Base-by-base conservation (phyloP, 2,329 filamentous ascomycete species). In the Exophiala phaeomuriformis region DNA sequence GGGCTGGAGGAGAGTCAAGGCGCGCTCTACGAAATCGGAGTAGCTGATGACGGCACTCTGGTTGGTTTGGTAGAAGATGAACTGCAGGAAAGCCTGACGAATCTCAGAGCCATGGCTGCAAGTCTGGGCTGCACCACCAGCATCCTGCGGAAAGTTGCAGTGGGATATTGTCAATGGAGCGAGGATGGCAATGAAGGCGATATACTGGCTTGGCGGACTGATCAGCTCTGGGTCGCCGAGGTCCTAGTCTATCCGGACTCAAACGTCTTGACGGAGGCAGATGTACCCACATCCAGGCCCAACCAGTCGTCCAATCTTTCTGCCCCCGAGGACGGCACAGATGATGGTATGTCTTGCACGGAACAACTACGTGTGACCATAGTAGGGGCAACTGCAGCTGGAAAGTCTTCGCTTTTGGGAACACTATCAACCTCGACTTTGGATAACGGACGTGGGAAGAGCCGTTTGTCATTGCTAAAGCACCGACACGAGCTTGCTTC, bases 11-110 rank as follows among this genome's bases (percentile, higher is more conserved):
- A 95, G 67, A 96, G 90, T 10, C 85, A 88, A 61, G 93, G 93
- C 3, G 93, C 93, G 1, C 71, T 97, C 47, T 98, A 98, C 64
- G 91, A 98, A 69, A 95, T 98, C 68, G 93, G 93, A 0, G 90
- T 98, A 6, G 86, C 90, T 30, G 93, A 98, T 68, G 90, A 97
- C 71, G 93, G 93, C 5, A 89, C 86, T 0, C 83, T 98, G 53
- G 82, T 95, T 40, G 93, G 93, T 0, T 75, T 98, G 44, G 87
- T 88, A 1, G 83, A 87, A 60, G 90, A 96, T 66, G 93, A 98
- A 69, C 81, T 98, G 77, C 82, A 91, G 57, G 91, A 97, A 70
- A 96, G 90, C 67, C 76, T 97, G 56, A 80, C 79, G 40, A 96
- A 90, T 53, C 72, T 98, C 36, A 82, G 84, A 56, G 83, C 87